These are phyloP conservation scores for Yamadazyma ubonensis DNA, from an alignment of 805 yeast species.

Conservation along the genomic window DNA sequence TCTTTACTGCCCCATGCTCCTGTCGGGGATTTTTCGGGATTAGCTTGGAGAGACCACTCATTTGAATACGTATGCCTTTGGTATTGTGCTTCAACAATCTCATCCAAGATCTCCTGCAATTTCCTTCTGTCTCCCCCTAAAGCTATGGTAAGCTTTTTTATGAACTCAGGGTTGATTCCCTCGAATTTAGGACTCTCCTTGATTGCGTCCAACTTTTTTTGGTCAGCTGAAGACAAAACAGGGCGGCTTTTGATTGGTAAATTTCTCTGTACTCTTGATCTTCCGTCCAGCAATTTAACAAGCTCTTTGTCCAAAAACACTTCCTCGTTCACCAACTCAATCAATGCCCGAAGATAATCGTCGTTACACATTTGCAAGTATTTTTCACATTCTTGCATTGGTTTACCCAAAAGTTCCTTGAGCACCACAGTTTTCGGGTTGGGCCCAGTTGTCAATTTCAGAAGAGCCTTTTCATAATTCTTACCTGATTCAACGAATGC, in stretches of 20 bases:
- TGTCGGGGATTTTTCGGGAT: too few species aligned
- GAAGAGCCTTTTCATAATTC: conserved; percentile 1
- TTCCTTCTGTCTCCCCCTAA: conserved; percentile 9
- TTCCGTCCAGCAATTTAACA: neutral
- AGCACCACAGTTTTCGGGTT: conserved; percentile 2
- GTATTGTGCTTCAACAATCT: conserved; percentile 8
- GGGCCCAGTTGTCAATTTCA: conserved; percentile 38
- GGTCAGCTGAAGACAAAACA: conserved; percentile 1
- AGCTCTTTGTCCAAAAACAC: neutral
- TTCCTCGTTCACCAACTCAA: conserved; percentile 8
- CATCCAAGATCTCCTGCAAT: conserved; percentile 3
- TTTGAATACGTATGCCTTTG: conserved; percentile 8
- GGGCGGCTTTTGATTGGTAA: conserved; percentile 1
- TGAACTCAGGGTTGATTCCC: conserved; percentile 4
- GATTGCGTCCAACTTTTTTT: conserved; percentile 5
- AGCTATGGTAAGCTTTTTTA: conserved; percentile 9
- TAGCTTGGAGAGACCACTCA: too few species aligned
- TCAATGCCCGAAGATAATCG: conserved; percentile 8
- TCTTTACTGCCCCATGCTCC: too few species aligned
- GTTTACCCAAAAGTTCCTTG: neutral
- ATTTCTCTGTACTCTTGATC: neutral
- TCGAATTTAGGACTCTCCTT: neutral
- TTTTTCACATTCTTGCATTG: neutral
- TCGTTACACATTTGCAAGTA: conserved; percentile 3
- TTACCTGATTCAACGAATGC: neutral